A percentile compares a stretch with the other conserved stretches of the same genome.
These are phyloP conservation scores for Pythium dissotocum DNA, from an alignment of 352 stramenopile genomes.

Conservation along the genomic window DNA sequence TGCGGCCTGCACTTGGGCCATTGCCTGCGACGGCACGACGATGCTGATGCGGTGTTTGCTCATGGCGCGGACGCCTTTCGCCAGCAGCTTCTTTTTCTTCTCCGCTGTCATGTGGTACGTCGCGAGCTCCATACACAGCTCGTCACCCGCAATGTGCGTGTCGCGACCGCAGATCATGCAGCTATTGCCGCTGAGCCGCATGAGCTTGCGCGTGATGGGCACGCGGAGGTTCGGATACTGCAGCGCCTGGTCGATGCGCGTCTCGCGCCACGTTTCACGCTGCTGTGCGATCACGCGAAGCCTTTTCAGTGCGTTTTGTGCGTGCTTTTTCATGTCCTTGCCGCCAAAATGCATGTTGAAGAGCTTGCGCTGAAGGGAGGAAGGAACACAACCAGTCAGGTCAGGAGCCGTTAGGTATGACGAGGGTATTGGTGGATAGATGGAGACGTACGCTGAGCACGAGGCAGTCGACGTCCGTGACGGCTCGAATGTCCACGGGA, in stretches of 20 bases:
- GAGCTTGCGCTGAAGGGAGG: conserved; percentile 56
- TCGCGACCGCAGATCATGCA: conserved; percentile 74
- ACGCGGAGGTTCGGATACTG: conserved; percentile 68
- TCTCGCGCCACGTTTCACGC: conserved; percentile 74
- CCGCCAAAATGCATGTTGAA: conserved; percentile 70
- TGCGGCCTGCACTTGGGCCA: conserved; percentile 8
- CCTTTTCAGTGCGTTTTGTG: conserved; percentile 38
- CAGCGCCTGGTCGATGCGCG: conserved; percentile 67
- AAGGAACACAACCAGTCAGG: not conserved
- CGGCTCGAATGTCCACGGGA: conserved; percentile 72
- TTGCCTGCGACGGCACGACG: conserved; percentile 13
- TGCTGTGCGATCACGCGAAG: conserved; percentile 55
- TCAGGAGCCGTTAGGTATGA: too few species aligned
- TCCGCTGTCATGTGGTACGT: conserved; percentile 70
- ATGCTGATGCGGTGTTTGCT: conserved; percentile 62
- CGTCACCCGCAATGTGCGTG: conserved; percentile 73
- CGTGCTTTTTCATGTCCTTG: conserved; percentile 69
- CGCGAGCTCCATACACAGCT: conserved; percentile 77
- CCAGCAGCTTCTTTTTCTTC: conserved; percentile 51
- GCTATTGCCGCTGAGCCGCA: conserved; percentile 77
- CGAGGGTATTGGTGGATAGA: not conserved
- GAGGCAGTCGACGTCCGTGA: conserved; percentile 70
- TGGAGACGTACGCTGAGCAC: conserved; percentile 57
- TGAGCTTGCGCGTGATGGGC: conserved; percentile 81
- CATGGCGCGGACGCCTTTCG: conserved; percentile 36